Evolutionary conservation across 1,284 basidiomycete genomes (phyloP), one percentile per base, ranked within the genome.

Genomic region (Melampsora americana): DNA sequence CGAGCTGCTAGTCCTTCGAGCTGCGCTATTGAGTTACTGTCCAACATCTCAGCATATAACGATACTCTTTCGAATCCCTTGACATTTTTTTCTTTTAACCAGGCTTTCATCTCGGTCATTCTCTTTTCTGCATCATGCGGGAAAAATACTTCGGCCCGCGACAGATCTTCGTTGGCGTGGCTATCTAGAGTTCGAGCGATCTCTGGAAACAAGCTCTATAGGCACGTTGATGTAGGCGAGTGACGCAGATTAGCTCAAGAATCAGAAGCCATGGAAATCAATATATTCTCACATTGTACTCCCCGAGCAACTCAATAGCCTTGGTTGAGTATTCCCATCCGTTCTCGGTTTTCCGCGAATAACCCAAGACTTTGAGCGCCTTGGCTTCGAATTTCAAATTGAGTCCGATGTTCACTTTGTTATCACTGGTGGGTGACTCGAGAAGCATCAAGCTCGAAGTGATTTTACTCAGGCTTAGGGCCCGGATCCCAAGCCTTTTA

Each of bases 301-400:
- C 90, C 65, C 85, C 85, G 73, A 99, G 88, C 6, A 98, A 86
- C 53, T 90, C 86, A 48, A 95, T 85, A 0, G 95, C 90, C 82
- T 90, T 91, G 79, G 93, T 88, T 79, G 92, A 96, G 82, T 91
- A 99, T 83, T 99, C 95, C 96, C 96, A 99, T 60, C 89, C 87
- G 20, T 88, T 85, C 20, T 89, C 89, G 39, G 90, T 88, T 84
- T 96, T 95, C 79, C 89, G 87, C 32, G 94, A 91, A 83, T 96
- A 98, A 77, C 93, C 92, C 48, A 98, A 87, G 1, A 99, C 96
- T 84, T 99, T 99, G 80, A 95, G 84, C n/a, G 90, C 88, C 84
- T 96, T 97, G 28, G 89, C 92, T 82, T 99, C 96, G 78, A 98
- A 99, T 83, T 99, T 99, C 80, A 99, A 87, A 81, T 92, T 92